Percentiles rank a stretch among this genome's conserved stretches.
These are phyloP conservation scores for Tagetes patula DNA, from an alignment of 129 eudicot genomes.

Conservation along the genomic window DNA sequence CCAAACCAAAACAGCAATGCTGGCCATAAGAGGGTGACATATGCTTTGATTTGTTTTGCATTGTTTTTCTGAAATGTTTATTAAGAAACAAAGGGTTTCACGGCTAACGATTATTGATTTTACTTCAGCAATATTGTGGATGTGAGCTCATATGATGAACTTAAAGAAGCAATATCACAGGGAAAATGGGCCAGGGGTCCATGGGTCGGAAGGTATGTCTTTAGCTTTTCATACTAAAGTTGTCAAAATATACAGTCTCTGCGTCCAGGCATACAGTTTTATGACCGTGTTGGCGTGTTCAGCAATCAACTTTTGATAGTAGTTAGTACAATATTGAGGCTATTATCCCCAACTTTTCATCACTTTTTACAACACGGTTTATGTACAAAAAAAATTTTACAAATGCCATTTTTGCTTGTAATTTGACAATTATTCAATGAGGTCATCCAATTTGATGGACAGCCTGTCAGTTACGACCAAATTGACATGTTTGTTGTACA, in stretches of 20 bases:
- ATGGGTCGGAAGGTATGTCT: conserved; percentile 80
- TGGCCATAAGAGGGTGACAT: background rate
- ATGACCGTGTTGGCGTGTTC: conserved; percentile 3
- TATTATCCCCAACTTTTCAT: background rate
- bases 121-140: conserved; percentile 82
- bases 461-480: background rate
- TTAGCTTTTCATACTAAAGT: conserved; percentile 6
- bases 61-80: background rate
- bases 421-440: background rate
- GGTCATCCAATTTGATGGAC: conserved; percentile 1
- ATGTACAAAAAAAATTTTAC: background rate
- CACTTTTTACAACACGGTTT: background rate
- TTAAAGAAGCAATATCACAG: conserved; percentile 69
- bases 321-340: background rate
- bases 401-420: background rate
- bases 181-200: conserved; percentile 99
- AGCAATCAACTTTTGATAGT: background rate
- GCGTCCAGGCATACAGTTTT: background rate
- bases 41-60: background rate
- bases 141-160: conserved; percentile 77
- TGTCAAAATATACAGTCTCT: background rate
- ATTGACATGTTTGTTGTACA: background rate
- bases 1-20: background rate
- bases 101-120: conserved; percentile 17
- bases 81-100: conserved; percentile 7